These are phyloP conservation scores for Fraxinus nigra DNA, from an alignment of 305 asterid genomes.

Conservation along the genomic window DNA sequence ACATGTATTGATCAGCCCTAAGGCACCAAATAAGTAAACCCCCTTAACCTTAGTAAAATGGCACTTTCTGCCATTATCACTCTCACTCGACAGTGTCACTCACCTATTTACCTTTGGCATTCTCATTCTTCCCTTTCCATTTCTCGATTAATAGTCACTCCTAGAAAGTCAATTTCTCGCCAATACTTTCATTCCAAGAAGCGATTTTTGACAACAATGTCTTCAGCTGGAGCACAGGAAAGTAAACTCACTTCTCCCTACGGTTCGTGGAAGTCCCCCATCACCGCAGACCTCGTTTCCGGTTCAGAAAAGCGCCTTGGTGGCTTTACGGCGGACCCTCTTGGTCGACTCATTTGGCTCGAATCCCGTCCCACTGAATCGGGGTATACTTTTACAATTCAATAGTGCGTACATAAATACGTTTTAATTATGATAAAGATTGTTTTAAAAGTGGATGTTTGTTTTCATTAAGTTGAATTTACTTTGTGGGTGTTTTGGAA, in stretches of 20 bases:
- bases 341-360: constrained; percentile 68
- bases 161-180: background rate
- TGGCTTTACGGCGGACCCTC: constrained; percentile 62
- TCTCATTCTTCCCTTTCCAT: background rate
- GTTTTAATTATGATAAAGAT: background rate
- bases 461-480: background rate
- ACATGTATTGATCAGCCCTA: background rate
- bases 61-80: constrained; percentile 25
- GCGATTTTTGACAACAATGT: constrained; percentile 23
- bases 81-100: background rate
- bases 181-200: constrained; percentile 10
- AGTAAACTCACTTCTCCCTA: constrained; percentile 61
- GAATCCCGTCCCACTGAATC: constrained; percentile 85
- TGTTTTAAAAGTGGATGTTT: background rate
- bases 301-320: constrained; percentile 72
- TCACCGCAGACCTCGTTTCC: constrained; percentile 79
- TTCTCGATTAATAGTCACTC: constrained; percentile 10
- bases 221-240: constrained; percentile 31
- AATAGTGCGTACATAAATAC: background rate
- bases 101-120: background rate
- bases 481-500: background rate
- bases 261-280: constrained; percentile 95
- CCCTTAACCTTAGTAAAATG: background rate
- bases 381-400: constrained; percentile 41
- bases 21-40: background rate